These are phyloP conservation scores for Coemansia biformis DNA, from an alignment of 192 early-diverging fungal species.

Conservation along the genomic window DNA sequence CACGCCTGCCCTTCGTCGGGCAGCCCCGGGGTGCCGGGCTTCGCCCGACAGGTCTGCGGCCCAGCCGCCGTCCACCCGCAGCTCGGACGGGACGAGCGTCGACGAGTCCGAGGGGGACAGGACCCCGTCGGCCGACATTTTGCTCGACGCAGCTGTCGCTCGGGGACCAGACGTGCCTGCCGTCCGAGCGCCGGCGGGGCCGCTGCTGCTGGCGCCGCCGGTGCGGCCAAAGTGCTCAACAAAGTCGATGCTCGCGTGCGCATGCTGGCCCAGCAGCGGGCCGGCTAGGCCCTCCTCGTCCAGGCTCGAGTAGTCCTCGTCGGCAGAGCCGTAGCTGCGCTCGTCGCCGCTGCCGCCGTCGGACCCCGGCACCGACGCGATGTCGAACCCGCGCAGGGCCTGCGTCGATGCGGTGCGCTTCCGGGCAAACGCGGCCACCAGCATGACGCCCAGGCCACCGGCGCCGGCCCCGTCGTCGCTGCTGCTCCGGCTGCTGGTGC, in stretches of 20 bases:
- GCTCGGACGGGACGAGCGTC: slow-evolving; percentile 21
- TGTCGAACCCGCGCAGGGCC: slow-evolving; percentile 37
- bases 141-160: slow-evolving; percentile 16
- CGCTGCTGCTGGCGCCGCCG: too few relatives aligned
- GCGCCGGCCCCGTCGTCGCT: slow-evolving; percentile 2
- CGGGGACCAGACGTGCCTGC: too few relatives aligned
- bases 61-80: slow-evolving; percentile 2
- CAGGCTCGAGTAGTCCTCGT: neutral
- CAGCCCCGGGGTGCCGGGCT: too few relatives aligned
- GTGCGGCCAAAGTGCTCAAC: too few relatives aligned
- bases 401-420: slow-evolving; percentile 45
- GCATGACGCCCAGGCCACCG: neutral
- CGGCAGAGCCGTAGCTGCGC: neutral
- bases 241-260: too few relatives aligned
- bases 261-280: neutral
- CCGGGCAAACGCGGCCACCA: slow-evolving; percentile 12
- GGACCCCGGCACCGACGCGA: slow-evolving; percentile 10
- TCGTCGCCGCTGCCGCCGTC: slow-evolving; percentile 2
- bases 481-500: neutral
- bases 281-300: neutral
- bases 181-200: too few relatives aligned
- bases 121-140: slow-evolving; percentile 16
- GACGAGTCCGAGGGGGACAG: slow-evolving; percentile 31
- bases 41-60: too few relatives aligned
- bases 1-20: too few relatives aligned